A percentile compares a stretch with the other conserved stretches of the same genome.
Conservation (phyloP, 768 basidiomycete species). For the Macrolepiota dolichaula region DNA sequence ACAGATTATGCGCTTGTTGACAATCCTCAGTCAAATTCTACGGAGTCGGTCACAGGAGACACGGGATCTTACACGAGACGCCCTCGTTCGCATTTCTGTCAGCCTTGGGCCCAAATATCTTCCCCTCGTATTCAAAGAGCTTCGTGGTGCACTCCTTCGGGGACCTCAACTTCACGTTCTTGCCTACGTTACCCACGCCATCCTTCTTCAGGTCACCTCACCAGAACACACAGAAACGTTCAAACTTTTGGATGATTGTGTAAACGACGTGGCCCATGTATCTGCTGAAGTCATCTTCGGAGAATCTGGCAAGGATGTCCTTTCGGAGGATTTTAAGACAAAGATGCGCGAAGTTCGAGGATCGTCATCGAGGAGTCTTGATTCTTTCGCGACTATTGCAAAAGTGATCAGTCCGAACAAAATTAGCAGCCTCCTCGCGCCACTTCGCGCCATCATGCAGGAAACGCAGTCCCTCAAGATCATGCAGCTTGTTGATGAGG, state of each 20-base stretch:
- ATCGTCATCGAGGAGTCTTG: conserved; percentile 79
- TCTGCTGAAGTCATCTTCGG: conserved; percentile 92
- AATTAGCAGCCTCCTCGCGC: conserved; percentile 73
- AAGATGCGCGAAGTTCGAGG: conserved; percentile 89
- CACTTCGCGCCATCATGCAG: conserved; percentile 80
- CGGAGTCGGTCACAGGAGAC: conserved; percentile 95
- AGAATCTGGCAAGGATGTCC: conserved; percentile 85
- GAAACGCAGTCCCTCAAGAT: conserved; percentile 79
- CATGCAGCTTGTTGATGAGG: conserved; percentile 85
- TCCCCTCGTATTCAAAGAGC: conserved; percentile 68
- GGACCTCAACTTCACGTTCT: conserved; percentile 95
- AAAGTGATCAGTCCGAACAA: conserved; percentile 73
- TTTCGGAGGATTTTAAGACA: conserved; percentile 88
- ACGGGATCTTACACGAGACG: conserved; percentile 80
- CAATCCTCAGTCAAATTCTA: conserved; percentile 82
- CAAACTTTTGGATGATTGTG: conserved; percentile 66
- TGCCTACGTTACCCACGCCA: conserved; percentile 77
- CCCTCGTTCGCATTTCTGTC: conserved; percentile 75
- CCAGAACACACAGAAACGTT: conserved; percentile 50
- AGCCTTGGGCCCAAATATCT: conserved; percentile 74
- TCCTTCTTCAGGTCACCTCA: conserved; percentile 78
- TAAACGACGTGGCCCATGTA: conserved; percentile 75
- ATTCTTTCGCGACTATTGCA: conserved; percentile 81
- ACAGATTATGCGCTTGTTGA: conserved; percentile 76
- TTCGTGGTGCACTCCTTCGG: conserved; percentile 79